A percentile compares a stretch with the other conserved stretches of the same genome.
Evolutionary conservation across 306 rosid species (phyloP).

Genomic region (Psophocarpus tetragonolobus): DNA sequence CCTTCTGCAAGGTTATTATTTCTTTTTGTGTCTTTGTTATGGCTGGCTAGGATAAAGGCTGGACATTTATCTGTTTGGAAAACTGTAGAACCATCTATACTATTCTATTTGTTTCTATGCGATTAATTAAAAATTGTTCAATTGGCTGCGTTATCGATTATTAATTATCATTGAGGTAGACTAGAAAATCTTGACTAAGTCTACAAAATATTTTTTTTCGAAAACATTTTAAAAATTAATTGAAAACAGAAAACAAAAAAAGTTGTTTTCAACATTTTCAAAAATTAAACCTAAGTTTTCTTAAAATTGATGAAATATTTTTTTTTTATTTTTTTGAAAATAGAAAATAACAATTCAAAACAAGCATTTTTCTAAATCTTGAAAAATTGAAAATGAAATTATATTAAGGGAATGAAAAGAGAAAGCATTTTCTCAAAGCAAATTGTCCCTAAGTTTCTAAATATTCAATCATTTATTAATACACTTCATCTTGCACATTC

Average conservation of each 20-base stretch:
- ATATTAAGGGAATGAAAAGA: too few species aligned
- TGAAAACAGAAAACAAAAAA: too few species aligned
- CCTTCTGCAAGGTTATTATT: conserved; percentile 13
- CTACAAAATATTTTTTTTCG: too few species aligned
- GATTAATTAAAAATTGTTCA: conserved; percentile 5
- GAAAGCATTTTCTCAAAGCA: too few species aligned
- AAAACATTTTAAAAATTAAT: too few species aligned
- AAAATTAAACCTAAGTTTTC: too few species aligned
- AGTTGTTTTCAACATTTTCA: too few species aligned
- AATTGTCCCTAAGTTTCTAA: conserved; percentile 21
- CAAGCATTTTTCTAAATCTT: too few species aligned
- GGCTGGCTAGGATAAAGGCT: conserved; percentile 8
- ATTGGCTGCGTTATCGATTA: neutral
- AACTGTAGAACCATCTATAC: neutral
- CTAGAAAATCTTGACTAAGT: neutral
- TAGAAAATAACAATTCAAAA: too few species aligned
- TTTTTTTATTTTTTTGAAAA: too few species aligned
- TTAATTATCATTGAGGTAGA: neutral
- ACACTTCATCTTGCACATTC: neutral
- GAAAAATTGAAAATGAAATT: too few species aligned
- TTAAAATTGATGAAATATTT: too few species aligned
- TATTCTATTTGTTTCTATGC: conserved; percentile 2
- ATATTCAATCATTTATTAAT: neutral
- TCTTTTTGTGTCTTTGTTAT: conserved; percentile 8
- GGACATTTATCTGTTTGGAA: neutral